Percentiles rank a stretch among this genome's conserved stretches.
Conservation (phyloP, 176 grass and related monocot species). For the Oryza punctata region DNA sequence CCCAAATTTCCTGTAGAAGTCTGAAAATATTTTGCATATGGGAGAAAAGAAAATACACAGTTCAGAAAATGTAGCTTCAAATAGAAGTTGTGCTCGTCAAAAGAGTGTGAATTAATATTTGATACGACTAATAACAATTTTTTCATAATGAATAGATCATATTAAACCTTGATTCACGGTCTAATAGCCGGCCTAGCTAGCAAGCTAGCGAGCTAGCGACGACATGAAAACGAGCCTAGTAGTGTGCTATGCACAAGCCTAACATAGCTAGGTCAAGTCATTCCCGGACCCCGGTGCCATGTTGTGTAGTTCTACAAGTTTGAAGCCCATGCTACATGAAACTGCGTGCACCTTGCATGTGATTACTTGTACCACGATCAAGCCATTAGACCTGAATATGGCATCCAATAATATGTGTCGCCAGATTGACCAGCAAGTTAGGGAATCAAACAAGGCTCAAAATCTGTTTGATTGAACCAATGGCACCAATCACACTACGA, state of each 20-base stretch:
- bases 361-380: background rate
- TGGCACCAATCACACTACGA: background rate
- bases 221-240: background rate
- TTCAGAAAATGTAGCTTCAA: background rate
- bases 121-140: too few species aligned
- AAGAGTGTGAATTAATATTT: background rate
- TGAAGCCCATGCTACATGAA: background rate
- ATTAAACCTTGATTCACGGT: background rate
- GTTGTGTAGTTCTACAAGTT: background rate
- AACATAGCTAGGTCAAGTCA: background rate
- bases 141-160: background rate
- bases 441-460: background rate
- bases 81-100: background rate
- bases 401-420: background rate
- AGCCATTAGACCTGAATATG: background rate
- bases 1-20: background rate
- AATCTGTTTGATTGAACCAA: background rate
- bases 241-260: background rate
- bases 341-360: conserved; percentile 1
- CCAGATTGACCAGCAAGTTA: background rate
- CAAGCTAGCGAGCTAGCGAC: background rate
- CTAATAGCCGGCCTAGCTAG: conserved; percentile 16
- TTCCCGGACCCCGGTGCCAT: background rate
- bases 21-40: background rate
- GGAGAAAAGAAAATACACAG: background rate